Base-by-base conservation (phyloP, 257 asterid species). In the Solanum etuberosum region DNA sequence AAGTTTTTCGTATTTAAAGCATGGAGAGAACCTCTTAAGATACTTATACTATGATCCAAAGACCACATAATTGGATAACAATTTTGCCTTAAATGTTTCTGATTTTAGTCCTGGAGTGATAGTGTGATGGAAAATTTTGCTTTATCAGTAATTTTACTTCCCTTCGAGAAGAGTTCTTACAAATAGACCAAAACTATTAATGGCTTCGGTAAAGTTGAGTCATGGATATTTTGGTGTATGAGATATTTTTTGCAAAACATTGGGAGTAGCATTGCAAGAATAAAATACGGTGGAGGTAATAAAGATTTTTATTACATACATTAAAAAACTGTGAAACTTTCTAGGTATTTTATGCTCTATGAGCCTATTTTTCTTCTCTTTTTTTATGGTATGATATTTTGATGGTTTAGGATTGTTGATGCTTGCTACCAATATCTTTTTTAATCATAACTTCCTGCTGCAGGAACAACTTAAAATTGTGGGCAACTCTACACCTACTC, bases 381-480 rank as follows among this genome's bases (percentile, higher is more conserved):
- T 77, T 38, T 42, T 4, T 15, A 42, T 31, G 37, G 10, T 25
- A 42, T 42, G 63, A 14, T 13, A 61, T 8, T 31, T 32, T 32
- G 61, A 27, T 85, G 34, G 32, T 40, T 85, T 76, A 38, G 13
- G 5, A 32, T 85, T 68, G 32, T 32, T 71, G 67, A 71, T 71
- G 87, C 46, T 43, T 43, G 34, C 48, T 72, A 34, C 34, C 71
- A 71, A 14, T 35, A n/a, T 63, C 40, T 34, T 9, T 86, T 20
- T 59, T 25, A 48, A 61, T 78, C 70, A 63, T 2, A 21, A 80
- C 76, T 63, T 86, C 63, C 38, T 76, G 18, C 83, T 86, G 86
- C 88, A 86, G 88, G 86, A 86, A 78, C 86, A 86, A 21, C 77
- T 86, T 46, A 71, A 16, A 61, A 42, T 6, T 27, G 85, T 38